Conservation (phyloP, 2,329 filamentous ascomycete species). For the Cladophialophora immunda region DNA sequence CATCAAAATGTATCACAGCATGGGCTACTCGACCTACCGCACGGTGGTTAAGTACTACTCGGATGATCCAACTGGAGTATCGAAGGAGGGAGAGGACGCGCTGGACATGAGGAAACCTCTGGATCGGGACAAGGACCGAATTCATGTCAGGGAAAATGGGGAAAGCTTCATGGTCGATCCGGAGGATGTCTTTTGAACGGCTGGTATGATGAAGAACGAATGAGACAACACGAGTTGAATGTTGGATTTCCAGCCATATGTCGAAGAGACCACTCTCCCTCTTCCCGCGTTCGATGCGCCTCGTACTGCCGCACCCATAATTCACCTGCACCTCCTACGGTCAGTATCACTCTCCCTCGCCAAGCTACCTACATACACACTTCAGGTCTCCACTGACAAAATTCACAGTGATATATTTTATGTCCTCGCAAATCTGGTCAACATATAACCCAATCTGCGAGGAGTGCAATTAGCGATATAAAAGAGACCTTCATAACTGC, state of each 20-base stretch:
- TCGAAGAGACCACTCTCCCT: neutral
- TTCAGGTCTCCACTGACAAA: neutral
- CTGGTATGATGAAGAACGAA: neutral
- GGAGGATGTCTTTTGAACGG: slow-evolving; percentile 74
- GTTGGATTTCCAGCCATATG: neutral
- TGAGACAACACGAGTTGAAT: neutral
- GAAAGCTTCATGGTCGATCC: slow-evolving; percentile 80
- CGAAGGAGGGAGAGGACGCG: slow-evolving; percentile 76
- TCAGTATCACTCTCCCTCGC: neutral
- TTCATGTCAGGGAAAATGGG: slow-evolving; percentile 82
- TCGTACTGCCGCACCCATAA: neutral
- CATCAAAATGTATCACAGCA: slow-evolving; percentile 84
- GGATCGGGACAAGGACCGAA: slow-evolving; percentile 76
- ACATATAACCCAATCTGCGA: neutral
- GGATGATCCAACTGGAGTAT: slow-evolving; percentile 74
- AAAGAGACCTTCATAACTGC: neutral
- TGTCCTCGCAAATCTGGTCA: neutral
- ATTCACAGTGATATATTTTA: neutral
- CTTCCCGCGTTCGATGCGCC: neutral
- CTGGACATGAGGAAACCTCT: slow-evolving; percentile 97
- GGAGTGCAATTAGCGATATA: neutral
- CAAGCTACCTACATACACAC: neutral
- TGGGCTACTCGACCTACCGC: slow-evolving; percentile 92
- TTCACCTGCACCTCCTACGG: neutral
- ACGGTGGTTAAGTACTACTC: slow-evolving; percentile 92